phyloP scores from a whole-genome alignment of 169 alveolate genomes.

The Plasmodium reichenowi region DNA sequence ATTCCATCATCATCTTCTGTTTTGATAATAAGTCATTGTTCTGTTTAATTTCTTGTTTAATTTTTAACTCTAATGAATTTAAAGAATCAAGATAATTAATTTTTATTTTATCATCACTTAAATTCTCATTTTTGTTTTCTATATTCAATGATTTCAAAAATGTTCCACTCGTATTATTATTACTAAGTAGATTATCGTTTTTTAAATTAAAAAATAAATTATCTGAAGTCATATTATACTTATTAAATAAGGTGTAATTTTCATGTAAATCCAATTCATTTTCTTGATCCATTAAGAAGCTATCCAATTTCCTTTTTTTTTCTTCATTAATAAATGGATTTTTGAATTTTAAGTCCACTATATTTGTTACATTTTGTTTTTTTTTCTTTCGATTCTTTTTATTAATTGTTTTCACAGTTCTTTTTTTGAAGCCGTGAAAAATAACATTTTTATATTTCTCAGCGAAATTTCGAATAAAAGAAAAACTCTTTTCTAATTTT shows the following conservation, averaged over 20 bases:
- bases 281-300: constrained; percentile 47
- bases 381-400: constrained; percentile 25
- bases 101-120: not conserved
- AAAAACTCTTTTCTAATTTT: constrained; percentile 31
- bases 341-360: constrained; percentile 1
- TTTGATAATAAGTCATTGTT: constrained; percentile 36
- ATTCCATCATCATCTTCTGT: constrained; percentile 1
- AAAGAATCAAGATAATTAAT: constrained; percentile 24
- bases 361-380: constrained; percentile 15
- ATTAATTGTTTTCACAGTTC: constrained; percentile 34
- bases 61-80: constrained; percentile 41
- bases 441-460: constrained; percentile 35
- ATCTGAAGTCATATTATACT: constrained; percentile 23
- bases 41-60: constrained; percentile 60
- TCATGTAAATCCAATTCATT: constrained; percentile 59
- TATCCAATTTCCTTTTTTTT: constrained; percentile 37
- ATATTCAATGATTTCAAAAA: constrained; percentile 1
- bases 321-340: constrained; percentile 28
- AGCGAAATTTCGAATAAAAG: constrained; percentile 40
- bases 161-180: constrained; percentile 14
- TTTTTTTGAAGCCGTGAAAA: constrained; percentile 14
- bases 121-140: constrained; percentile 22
- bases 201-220: constrained; percentile 8
- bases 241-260: constrained; percentile 41
- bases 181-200: not conserved